Evolutionary conservation across 257 asterid genomes (phyloP).

Genomic region (Penstemon newberryi): DNA sequence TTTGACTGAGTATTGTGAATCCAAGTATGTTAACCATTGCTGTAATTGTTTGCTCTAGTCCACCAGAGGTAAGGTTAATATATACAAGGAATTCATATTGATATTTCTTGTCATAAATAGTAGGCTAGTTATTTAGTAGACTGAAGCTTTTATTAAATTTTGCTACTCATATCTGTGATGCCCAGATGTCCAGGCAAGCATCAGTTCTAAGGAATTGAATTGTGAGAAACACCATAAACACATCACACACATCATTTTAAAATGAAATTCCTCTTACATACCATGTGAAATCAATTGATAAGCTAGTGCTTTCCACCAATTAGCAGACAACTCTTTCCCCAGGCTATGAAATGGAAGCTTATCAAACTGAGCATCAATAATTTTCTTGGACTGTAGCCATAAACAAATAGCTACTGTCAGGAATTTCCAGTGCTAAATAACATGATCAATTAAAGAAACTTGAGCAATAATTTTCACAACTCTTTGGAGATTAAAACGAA

Average conservation of each 20-base stretch:
- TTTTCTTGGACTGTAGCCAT: constrained; percentile 71
- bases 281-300: constrained; percentile 75
- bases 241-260: neutral
- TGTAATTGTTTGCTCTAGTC: neutral
- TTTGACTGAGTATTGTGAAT: neutral
- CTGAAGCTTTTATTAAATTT: neutral
- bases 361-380: constrained; percentile 70
- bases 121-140: constrained; percentile 8
- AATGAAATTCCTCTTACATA: constrained; percentile 31
- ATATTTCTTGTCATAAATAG: neutral
- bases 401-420: constrained; percentile 22
- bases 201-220: neutral
- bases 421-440: constrained; percentile 21
- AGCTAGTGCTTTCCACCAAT: constrained; percentile 95
- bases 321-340: constrained; percentile 81
- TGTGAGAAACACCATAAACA: neutral
- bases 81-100: neutral
- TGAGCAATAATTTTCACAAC: constrained; percentile 13
- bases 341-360: constrained; percentile 90
- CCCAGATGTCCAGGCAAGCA: neutral
- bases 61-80: neutral
- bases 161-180: constrained; percentile 3
- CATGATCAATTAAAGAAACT: constrained; percentile 10
- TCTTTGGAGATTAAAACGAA: constrained; percentile 1
- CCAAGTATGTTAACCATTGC: neutral